Evolutionary conservation across 805 yeast genomes (phyloP).

Genomic region (Lipomyces japonicus): DNA sequence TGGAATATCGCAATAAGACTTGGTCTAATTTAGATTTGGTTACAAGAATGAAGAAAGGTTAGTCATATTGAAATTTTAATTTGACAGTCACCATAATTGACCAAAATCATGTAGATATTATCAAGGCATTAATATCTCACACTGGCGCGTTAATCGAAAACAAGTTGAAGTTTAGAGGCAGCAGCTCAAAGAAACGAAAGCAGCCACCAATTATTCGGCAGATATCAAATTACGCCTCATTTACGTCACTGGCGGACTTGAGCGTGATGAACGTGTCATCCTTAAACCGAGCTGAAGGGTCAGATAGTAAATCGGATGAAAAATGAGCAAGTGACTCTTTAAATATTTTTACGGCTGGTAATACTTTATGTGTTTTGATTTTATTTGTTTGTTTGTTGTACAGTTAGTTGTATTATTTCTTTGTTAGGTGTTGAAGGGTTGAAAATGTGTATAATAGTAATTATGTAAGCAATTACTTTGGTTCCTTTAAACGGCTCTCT

Average conservation of each 20-base stretch:
- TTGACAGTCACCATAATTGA: background rate
- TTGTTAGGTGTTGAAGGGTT: no score
- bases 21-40: conserved; percentile 73
- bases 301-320: no score
- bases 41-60: conserved; percentile 55
- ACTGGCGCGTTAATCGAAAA: conserved; percentile 78
- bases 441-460: no score
- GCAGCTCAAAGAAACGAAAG: conserved; percentile 13
- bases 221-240: conserved; percentile 38
- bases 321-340: no score
- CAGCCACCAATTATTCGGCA: conserved; percentile 32
- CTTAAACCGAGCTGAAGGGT: no score
- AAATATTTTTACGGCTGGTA: no score
- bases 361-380: background rate
- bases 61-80: background rate
- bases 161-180: conserved; percentile 48
- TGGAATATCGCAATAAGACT: conserved; percentile 56
- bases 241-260: conserved; percentile 32
- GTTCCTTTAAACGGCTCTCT: no score
- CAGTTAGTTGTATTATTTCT: background rate
- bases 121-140: conserved; percentile 41
- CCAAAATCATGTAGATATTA: conserved; percentile 32
- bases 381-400: background rate
- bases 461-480: no score
- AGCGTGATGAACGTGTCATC: conserved; percentile 7